Percentiles rank a stretch among this genome's conserved stretches.
These are phyloP conservation scores for Antarctomyces pellizariae DNA, from an alignment of 495 filamentous ascomycete genomes.

Conservation along the genomic window DNA sequence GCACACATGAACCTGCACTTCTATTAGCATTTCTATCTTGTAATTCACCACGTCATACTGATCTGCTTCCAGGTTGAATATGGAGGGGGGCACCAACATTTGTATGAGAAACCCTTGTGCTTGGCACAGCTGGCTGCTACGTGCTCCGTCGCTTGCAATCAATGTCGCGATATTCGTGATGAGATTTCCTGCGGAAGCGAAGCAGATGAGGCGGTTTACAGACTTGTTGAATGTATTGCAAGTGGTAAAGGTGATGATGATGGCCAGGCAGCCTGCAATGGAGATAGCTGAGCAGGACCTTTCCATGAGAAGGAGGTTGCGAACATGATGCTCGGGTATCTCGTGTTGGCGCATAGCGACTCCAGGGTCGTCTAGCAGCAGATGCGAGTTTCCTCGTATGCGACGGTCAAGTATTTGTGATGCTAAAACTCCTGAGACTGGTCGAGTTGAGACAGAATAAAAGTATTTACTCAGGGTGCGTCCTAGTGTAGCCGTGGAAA, in stretches of 20 bases:
- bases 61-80: not conserved
- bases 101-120: conserved; percentile 50
- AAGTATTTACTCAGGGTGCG: no score
- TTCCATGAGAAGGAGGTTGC: conserved; percentile 23
- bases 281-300: conserved; percentile 46
- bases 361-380: no score
- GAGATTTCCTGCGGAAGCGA: conserved; percentile 65
- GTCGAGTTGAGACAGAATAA: no score
- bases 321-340: conserved; percentile 2
- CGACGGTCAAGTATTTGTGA: no score
- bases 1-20: conserved; percentile 46
- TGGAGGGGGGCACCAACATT: conserved; percentile 29
- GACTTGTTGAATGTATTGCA: conserved; percentile 48
- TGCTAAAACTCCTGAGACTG: no score
- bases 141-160: conserved; percentile 31
- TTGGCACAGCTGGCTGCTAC: conserved; percentile 36
- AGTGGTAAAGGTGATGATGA: conserved; percentile 44
- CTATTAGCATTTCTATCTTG: conserved; percentile 8
- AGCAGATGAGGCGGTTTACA: conserved; percentile 77
- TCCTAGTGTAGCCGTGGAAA: no score
- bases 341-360: no score
- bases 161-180: conserved; percentile 60
- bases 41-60: no score
- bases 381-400: no score
- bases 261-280: conserved; percentile 44